These are phyloP conservation scores for Phaseolus lunatus DNA, from an alignment of 306 rosid species.

Conservation along the genomic window DNA sequence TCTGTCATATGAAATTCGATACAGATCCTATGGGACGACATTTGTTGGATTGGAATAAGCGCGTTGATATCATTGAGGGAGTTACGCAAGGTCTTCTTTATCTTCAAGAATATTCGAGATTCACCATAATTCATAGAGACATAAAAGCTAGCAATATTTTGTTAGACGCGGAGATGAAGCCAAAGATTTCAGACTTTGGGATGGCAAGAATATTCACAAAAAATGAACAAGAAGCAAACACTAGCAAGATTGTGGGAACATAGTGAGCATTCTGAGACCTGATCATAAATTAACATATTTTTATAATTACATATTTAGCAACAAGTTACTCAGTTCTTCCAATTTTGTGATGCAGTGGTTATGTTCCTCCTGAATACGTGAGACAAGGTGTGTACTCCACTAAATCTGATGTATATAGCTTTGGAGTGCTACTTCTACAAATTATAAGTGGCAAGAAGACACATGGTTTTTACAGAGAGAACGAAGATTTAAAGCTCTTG, in stretches of 20 bases:
- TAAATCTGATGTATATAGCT: conserved; percentile 51
- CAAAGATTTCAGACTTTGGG: conserved; percentile 68
- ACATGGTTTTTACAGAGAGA: background rate
- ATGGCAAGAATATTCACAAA: conserved; percentile 59
- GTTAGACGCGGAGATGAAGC: conserved; percentile 45
- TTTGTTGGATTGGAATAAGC: conserved; percentile 44
- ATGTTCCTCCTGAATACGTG: conserved; percentile 33
- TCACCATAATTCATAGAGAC: conserved; percentile 50
- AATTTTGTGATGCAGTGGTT: conserved; percentile 49
- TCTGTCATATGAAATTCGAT: background rate
- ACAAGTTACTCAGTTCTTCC: background rate
- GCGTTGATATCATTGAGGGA: conserved; percentile 51
- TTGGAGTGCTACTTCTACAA: conserved; percentile 54
- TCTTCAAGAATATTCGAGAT: conserved; percentile 55
- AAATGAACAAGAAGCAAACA: conserved; percentile 50
- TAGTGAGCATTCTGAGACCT: too few relatives aligned
- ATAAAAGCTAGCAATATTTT: too few relatives aligned
- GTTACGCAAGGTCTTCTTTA: conserved; percentile 54
- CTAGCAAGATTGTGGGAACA: conserved; percentile 54
- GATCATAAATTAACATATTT: too few relatives aligned
- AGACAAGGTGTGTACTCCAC: conserved; percentile 43
- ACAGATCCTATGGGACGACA: conserved; percentile 36
- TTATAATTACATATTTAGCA: background rate
- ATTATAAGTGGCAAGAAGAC: conserved; percentile 53
- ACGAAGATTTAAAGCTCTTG: conserved; percentile 31